Evolutionary conservation across 139 green algal species (phyloP).

Genomic region (Haematococcus lacustris): DNA sequence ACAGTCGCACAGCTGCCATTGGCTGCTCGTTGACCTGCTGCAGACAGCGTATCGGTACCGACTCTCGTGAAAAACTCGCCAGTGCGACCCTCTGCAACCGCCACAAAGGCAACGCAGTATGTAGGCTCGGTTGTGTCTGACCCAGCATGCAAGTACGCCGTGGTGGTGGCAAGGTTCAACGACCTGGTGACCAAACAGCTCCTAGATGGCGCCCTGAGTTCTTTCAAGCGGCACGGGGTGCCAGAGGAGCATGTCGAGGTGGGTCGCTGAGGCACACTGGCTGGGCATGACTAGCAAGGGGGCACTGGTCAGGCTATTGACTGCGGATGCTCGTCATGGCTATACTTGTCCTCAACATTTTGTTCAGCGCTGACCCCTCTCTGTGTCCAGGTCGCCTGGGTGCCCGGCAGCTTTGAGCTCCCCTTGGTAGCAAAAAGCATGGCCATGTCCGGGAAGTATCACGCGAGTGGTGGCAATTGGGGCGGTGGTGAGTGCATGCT

Average conservation of each 20-base stretch:
- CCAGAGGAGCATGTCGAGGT: constrained; percentile 61
- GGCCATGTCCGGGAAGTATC: constrained; percentile 80
- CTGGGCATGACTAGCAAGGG: too few relatives aligned
- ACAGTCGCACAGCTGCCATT: too few relatives aligned
- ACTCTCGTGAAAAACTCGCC: too few relatives aligned
- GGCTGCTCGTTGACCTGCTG: too few relatives aligned
- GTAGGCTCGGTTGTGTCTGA: constrained; percentile 27
- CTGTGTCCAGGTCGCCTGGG: constrained; percentile 72
- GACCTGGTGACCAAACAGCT: constrained; percentile 89
- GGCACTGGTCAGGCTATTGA: not conserved
- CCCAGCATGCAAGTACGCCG: constrained; percentile 29
- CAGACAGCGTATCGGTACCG: too few relatives aligned
- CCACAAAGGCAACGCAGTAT: too few relatives aligned
- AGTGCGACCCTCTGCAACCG: too few relatives aligned
- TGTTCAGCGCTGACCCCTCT: too few relatives aligned
- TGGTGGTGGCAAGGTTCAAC: constrained; percentile 93
- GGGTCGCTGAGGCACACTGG: too few relatives aligned
- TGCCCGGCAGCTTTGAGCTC: constrained; percentile 94
- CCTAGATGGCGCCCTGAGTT: constrained; percentile 67
- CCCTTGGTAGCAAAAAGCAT: constrained; percentile 86
- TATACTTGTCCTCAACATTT: not conserved
- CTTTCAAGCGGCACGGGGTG: constrained; percentile 67
- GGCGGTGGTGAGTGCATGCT: constrained; percentile 63
- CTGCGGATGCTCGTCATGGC: not conserved
- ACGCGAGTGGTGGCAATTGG: constrained; percentile 85